Percentiles rank a stretch among this genome's conserved stretches.
These are phyloP conservation scores for Linnemannia elongata DNA, from an alignment of 192 early-diverging fungal genomes.

Conservation along the genomic window DNA sequence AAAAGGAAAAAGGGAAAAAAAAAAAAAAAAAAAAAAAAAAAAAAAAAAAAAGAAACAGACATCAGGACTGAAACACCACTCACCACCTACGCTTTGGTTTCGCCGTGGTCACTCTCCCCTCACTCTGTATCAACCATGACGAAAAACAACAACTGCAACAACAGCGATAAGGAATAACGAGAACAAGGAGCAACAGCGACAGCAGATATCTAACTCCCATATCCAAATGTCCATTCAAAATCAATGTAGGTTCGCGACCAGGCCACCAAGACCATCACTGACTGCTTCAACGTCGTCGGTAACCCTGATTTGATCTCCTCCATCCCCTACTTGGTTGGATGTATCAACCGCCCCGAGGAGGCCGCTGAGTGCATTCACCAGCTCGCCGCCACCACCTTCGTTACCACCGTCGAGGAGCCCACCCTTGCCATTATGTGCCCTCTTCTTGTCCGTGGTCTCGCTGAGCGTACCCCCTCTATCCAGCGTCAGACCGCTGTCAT, in stretches of 20 bases:
- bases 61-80: slow-evolving; percentile 12
- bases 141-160: background rate
- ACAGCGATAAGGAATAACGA: no score
- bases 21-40: slow-evolving; percentile 6
- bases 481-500: slow-evolving; percentile 83
- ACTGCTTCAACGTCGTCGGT: slow-evolving; percentile 77
- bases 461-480: slow-evolving; percentile 78
- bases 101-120: background rate
- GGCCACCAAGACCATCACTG: slow-evolving; percentile 75
- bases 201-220: no score
- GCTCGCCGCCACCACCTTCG: slow-evolving; percentile 86
- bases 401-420: slow-evolving; percentile 80
- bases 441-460: slow-evolving; percentile 77
- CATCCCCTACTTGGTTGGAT: slow-evolving; percentile 79
- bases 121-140: no score
- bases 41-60: slow-evolving; percentile 13
- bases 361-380: slow-evolving; percentile 83
- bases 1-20: slow-evolving; percentile 12
- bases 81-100: background rate
- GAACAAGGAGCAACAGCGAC: no score
- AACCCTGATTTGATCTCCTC: slow-evolving; percentile 87
- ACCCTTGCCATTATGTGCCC: slow-evolving; percentile 88
- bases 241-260: slow-evolving; percentile 43
- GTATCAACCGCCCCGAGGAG: slow-evolving; percentile 84
- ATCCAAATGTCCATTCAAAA: background rate